Evolutionary conservation across 306 rosid genomes (phyloP).

Genomic region (Prunus armeniaca): DNA sequence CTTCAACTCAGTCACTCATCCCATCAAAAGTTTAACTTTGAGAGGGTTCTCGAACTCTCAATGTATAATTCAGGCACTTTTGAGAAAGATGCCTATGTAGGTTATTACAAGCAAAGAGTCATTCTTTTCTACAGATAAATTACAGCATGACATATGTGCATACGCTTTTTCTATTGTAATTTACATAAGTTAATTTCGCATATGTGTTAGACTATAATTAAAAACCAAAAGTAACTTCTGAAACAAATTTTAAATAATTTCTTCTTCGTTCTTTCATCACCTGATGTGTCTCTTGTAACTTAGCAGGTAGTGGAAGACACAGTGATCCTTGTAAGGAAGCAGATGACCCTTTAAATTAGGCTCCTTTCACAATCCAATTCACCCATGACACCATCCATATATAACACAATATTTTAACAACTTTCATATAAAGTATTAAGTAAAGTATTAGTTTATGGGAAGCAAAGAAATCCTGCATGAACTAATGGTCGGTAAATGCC

Average conservation of each 20-base stretch:
- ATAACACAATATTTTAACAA: background rate
- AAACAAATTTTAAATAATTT: background rate
- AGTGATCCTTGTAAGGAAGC: background rate
- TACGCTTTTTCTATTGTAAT: no score
- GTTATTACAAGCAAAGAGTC: no score
- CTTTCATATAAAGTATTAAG: background rate
- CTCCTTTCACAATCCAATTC: constrained; percentile 10
- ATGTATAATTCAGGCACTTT: no score
- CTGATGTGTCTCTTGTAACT: background rate
- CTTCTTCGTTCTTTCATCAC: background rate
- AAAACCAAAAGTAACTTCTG: no score
- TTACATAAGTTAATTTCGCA: no score
- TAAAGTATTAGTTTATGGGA: background rate
- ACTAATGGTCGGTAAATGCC: background rate
- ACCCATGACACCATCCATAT: constrained; percentile 1
- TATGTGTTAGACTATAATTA: no score
- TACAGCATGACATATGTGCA: no score
- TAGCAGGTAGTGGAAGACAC: constrained; percentile 2
- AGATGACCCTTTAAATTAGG: background rate
- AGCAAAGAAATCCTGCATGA: background rate
- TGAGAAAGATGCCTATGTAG: no score
- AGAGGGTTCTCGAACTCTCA: no score
- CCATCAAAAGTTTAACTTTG: no score
- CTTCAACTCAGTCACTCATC: no score
- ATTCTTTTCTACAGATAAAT: no score